A percentile compares a stretch with the other conserved stretches of the same genome.
Evolutionary conservation across 306 rosid species (phyloP).

Genomic region (Cucurbita argyrosperma): DNA sequence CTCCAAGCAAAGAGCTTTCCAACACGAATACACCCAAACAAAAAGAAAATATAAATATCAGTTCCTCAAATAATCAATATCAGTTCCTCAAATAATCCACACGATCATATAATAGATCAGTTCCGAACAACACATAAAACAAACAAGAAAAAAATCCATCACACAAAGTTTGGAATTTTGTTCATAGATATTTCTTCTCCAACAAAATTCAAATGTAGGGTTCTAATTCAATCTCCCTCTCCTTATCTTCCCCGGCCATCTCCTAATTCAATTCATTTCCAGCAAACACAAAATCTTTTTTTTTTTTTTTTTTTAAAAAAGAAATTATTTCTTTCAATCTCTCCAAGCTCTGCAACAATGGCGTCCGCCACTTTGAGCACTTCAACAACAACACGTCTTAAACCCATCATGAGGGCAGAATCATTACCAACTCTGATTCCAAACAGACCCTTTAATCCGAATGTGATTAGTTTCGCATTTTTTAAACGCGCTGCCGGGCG

Average conservation of each 20-base stretch:
- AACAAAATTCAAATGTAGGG: background rate
- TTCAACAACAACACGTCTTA: background rate
- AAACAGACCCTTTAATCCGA: constrained; percentile 9
- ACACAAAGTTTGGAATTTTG: background rate
- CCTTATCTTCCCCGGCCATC: background rate
- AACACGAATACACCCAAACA: too few relatives aligned
- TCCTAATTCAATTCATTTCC: background rate
- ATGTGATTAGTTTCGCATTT: constrained; percentile 18
- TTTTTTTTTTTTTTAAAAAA: background rate
- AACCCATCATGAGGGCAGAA: background rate
- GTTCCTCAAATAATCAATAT: background rate
- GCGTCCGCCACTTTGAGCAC: background rate
- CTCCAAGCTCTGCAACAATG: background rate
- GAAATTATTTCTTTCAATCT: background rate
- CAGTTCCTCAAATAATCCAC: background rate
- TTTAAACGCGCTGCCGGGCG: background rate
- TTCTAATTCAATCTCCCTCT: background rate
- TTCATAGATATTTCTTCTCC: background rate
- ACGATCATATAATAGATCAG: background rate
- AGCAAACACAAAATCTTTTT: background rate
- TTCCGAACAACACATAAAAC: background rate
- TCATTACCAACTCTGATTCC: background rate
- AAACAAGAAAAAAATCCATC: background rate
- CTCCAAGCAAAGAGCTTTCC: too few relatives aligned
- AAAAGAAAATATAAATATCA: background rate